Evolutionary conservation across 768 basidiomycete genomes (phyloP).

Genomic region (Zangia roseola): DNA sequence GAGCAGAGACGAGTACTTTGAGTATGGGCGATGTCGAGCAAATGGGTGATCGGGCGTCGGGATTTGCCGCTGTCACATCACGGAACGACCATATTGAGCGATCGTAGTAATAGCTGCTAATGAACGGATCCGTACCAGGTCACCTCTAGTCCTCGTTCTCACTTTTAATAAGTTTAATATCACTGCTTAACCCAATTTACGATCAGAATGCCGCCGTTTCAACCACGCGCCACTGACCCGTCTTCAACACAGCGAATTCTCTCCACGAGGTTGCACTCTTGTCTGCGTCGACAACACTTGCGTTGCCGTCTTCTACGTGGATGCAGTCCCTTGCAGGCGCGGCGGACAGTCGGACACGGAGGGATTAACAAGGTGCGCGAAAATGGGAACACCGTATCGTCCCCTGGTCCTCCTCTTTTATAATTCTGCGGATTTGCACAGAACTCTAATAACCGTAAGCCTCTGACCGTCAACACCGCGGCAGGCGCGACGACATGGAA

Average conservation of each 20-base stretch:
- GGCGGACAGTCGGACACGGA: background rate
- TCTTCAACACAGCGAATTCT: background rate
- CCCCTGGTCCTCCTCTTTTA: constrained; percentile 24
- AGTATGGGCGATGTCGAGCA: constrained; percentile 38
- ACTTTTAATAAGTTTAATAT: too few species aligned
- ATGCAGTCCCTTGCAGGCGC: background rate
- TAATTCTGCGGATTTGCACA: constrained; percentile 23
- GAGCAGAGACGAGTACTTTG: constrained; percentile 35
- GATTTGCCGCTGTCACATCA: constrained; percentile 44
- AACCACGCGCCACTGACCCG: constrained; percentile 21
- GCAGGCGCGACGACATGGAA: constrained; percentile 27
- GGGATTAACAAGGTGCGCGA: constrained; percentile 9
- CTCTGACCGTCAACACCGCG: constrained; percentile 29
- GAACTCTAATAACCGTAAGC: constrained; percentile 32
- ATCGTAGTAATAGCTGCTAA: constrained; percentile 23
- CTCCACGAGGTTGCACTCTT: too few species aligned
- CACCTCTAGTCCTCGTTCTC: background rate
- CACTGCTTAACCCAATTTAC: constrained; percentile 2
- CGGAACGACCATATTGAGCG: constrained; percentile 41
- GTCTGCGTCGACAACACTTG: too few species aligned
- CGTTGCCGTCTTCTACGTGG: constrained; percentile 4
- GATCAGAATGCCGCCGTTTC: constrained; percentile 18
- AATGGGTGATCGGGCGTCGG: constrained; percentile 58
- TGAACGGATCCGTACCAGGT: constrained; percentile 31
- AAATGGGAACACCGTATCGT: constrained; percentile 16